phyloP scores from a whole-genome alignment of 1,284 basidiomycete genomes.

The Meripilus lineatus region DNA sequence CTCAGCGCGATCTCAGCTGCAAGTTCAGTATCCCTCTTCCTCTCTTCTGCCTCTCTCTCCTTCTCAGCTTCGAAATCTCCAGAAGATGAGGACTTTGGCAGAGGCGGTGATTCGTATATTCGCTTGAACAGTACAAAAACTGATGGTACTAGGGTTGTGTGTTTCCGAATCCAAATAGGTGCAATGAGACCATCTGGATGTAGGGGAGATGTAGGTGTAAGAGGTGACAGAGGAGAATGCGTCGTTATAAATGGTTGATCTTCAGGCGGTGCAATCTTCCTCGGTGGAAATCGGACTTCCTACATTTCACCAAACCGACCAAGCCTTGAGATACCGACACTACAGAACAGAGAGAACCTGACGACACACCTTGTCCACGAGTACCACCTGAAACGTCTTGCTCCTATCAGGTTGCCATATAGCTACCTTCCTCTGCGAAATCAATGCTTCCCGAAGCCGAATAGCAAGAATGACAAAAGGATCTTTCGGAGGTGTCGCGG shows the following conservation, averaged over 20 bases:
- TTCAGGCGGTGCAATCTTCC: slow-evolving; percentile 63
- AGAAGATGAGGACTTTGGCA: too few relatives aligned
- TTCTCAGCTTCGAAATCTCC: slow-evolving; percentile 48
- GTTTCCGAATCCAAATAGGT: slow-evolving; percentile 96
- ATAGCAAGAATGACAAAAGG: slow-evolving; percentile 48
- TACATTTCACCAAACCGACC: too few relatives aligned
- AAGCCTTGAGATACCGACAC: too few relatives aligned
- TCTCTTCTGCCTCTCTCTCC: slow-evolving; percentile 64
- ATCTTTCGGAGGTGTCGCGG: slow-evolving; percentile 35
- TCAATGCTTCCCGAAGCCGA: slow-evolving; percentile 60
- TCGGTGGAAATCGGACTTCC: slow-evolving; percentile 79
- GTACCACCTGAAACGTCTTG: slow-evolving; percentile 75
- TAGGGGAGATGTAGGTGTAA: slow-evolving; percentile 83
- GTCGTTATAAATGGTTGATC: slow-evolving; percentile 47
- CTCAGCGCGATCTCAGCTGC: slow-evolving; percentile 74
- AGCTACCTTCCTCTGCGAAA: slow-evolving; percentile 54
- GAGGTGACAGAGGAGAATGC: slow-evolving; percentile 88
- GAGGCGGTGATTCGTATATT: slow-evolving; percentile 67
- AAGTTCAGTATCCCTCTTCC: slow-evolving; percentile 68
- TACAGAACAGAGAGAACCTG: too few relatives aligned
- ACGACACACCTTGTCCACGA: slow-evolving; percentile 70
- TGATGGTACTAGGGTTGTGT: slow-evolving; percentile 84
- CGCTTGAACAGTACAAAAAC: slow-evolving; percentile 90
- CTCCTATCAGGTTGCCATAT: slow-evolving; percentile 61
- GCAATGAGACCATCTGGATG: slow-evolving; percentile 94